A percentile compares a stretch with the other conserved stretches of the same genome.
These are phyloP conservation scores for Metschnikowia lochheadii DNA, from an alignment of 805 yeast genomes.

Conservation along the genomic window DNA sequence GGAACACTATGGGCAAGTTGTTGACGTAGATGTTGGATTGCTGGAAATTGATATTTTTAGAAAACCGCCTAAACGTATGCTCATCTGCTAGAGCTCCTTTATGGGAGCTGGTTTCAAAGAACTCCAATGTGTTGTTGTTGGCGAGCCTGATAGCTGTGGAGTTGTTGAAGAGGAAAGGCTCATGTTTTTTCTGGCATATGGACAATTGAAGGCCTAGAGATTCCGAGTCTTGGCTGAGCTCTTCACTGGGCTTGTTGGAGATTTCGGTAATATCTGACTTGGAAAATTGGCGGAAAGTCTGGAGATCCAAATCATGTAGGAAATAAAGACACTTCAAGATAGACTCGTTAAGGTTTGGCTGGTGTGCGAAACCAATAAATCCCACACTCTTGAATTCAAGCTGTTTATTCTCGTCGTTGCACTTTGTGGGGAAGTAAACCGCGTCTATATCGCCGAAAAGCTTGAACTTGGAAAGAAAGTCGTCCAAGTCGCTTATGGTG, in stretches of 20 bases:
- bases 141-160: not conserved
- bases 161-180: slow-evolving; percentile 21
- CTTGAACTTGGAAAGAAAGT: slow-evolving; percentile 41
- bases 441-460: slow-evolving; percentile 47
- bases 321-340: slow-evolving; percentile 47
- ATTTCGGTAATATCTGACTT: slow-evolving; percentile 32
- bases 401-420: slow-evolving; percentile 27
- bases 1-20: slow-evolving; percentile 52
- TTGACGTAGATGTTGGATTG: slow-evolving; percentile 74
- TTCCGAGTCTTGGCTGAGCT: not conserved
- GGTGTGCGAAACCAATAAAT: slow-evolving; percentile 44
- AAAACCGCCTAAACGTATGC: slow-evolving; percentile 10
- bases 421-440: slow-evolving; percentile 47
- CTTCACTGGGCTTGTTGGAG: not conserved
- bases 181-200: slow-evolving; percentile 37
- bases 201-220: slow-evolving; percentile 19
- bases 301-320: slow-evolving; percentile 45
- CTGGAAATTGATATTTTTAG: slow-evolving; percentile 39
- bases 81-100: not conserved
- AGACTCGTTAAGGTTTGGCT: slow-evolving; percentile 35
- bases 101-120: not conserved
- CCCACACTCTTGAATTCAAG: slow-evolving; percentile 33
- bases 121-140: not conserved
- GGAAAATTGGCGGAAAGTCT: slow-evolving; percentile 36
- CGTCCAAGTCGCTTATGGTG: slow-evolving; percentile 19